Base-by-base conservation (phyloP, 139 green algal genomes). In the Haematococcus lacustris region DNA sequence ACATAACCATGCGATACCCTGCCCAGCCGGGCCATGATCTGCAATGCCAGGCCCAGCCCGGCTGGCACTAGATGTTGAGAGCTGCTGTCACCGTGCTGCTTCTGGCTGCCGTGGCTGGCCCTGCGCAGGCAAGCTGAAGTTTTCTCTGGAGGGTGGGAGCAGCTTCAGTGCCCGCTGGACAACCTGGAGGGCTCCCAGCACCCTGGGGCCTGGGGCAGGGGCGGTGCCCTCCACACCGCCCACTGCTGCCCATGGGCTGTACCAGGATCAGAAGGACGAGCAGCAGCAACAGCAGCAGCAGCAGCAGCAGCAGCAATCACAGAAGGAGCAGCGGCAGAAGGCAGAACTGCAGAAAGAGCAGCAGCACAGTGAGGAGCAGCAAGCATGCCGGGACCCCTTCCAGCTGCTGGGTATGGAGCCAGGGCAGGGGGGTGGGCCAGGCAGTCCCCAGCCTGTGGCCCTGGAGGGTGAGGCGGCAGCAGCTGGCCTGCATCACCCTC, bases 101-200 rank as follows among this genome's bases (percentile, higher is more conserved):
- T n/a, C 21, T 59, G 39, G 9, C 38, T 60, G 9, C n/a, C 7
- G 17, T 59, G 3, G 17, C 5, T 39, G 35, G 23, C 1, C 70
- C 25, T 84, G 71, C 68, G 60, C 82, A 68, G 84, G 87, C 37
- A 90, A 90, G 75, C 75, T 93, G 21, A 87, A 89, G 80, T 90
- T 88, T 61, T 87, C 77, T 0, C 35, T 90, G 65, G 34, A 68
- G 0, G 87, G 87, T 3, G 87, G 87, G 39, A 81, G 67, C 70
- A 83, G 73, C 38, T 92, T 92, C 70, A 76, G 66, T 68, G 7
- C 71, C 34, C 9, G 28, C 3, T 33, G 23, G 30, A 38, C 3
- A 3, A 67, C 25, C 5, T 67, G 60, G 60, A 53, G 9, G 43
- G n/a, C n/a, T n/a, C n/a, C 43, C 43, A 53, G 17, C 43, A 53